phyloP scores from a whole-genome alignment of 495 filamentous ascomycete genomes.

The Trichoderma virens region DNA sequence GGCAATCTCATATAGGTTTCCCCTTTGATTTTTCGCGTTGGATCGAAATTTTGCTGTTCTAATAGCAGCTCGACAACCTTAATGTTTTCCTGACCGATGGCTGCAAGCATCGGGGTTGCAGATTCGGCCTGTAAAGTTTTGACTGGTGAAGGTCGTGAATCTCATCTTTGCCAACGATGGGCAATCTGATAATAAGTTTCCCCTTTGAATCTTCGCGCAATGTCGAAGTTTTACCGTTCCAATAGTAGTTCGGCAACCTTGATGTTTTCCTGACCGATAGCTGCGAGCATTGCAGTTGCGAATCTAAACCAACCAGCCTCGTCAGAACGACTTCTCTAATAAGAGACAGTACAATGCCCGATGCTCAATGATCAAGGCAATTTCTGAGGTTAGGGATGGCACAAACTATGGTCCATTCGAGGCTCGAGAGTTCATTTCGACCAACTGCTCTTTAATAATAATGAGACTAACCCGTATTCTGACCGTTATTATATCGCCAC shows the following conservation, averaged over 20 bases:
- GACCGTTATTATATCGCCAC: slow-evolving; percentile 81
- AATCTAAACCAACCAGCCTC: slow-evolving; percentile 60
- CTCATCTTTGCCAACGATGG: too few relatives aligned
- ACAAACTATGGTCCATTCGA: slow-evolving; percentile 53
- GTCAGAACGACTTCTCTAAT: slow-evolving; percentile 83
- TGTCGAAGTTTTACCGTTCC: slow-evolving; percentile 68
- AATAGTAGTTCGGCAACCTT: slow-evolving; percentile 74
- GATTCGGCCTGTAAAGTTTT: slow-evolving; percentile 48
- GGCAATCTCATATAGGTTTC: slow-evolving; percentile 78
- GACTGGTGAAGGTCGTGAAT: too few relatives aligned
- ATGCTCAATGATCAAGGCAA: slow-evolving; percentile 67
- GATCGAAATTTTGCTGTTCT: slow-evolving; percentile 69
- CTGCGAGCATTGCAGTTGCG: slow-evolving; percentile 86
- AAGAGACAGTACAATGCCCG: slow-evolving; percentile 75
- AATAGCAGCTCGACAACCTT: slow-evolving; percentile 74
- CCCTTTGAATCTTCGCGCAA: slow-evolving; percentile 60
- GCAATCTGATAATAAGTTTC: slow-evolving; percentile 78
- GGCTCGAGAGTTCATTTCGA: slow-evolving; percentile 78
- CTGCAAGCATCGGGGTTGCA: slow-evolving; percentile 86
- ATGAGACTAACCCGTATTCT: slow-evolving; percentile 76
- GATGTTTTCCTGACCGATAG: slow-evolving; percentile 83
- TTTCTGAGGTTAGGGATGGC: slow-evolving; percentile 67
- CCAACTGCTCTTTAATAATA: slow-evolving; percentile 87
- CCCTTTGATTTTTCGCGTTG: slow-evolving; percentile 58
- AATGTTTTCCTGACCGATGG: slow-evolving; percentile 83